Percentiles rank a stretch among this genome's conserved stretches.
Evolutionary conservation across 805 yeast genomes (phyloP).

Genomic region (Torulaspora delbrueckii): DNA sequence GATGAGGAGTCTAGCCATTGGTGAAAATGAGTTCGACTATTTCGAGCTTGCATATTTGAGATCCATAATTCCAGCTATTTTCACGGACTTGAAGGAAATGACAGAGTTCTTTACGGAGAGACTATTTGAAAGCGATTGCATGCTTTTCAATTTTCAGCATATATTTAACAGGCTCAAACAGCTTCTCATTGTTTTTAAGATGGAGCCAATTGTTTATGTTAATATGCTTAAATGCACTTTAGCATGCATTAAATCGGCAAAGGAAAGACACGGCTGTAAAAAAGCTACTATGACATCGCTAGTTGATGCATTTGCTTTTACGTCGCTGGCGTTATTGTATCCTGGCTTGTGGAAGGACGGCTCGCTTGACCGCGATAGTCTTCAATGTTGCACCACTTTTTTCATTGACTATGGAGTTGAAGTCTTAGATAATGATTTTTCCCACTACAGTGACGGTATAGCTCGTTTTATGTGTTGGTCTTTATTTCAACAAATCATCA

Average conservation of each 20-base stretch:
- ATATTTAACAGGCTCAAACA: slow-evolving; percentile 9
- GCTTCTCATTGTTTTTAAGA: slow-evolving; percentile 2
- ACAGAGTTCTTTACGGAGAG: slow-evolving; percentile 9
- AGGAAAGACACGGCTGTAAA: slow-evolving; percentile 1
- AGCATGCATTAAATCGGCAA: slow-evolving; percentile 2
- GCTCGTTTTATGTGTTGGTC: slow-evolving; percentile 2
- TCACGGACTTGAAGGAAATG: slow-evolving; percentile 10
- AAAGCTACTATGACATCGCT: not conserved
- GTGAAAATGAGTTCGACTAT: slow-evolving; percentile 7
- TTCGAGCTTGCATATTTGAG: slow-evolving; percentile 15
- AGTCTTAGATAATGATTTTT: not conserved
- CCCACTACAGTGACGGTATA: not conserved
- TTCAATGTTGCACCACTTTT: not conserved
- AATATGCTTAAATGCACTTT: slow-evolving; percentile 5
- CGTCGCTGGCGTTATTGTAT: not conserved
- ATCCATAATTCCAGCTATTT: slow-evolving; percentile 11
- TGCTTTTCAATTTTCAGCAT: slow-evolving; percentile 18
- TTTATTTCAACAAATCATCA: not conserved
- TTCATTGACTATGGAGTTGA: not conserved
- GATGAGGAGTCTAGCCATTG: not conserved
- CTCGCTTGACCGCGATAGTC: not conserved
- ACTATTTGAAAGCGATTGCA: slow-evolving; percentile 12
- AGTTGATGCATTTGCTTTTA: slow-evolving; percentile 1
- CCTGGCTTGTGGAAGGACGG: not conserved
- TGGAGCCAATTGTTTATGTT: slow-evolving; percentile 25